These are phyloP conservation scores for Torulaspora quercuum DNA, from an alignment of 805 yeast species.

Conservation along the genomic window DNA sequence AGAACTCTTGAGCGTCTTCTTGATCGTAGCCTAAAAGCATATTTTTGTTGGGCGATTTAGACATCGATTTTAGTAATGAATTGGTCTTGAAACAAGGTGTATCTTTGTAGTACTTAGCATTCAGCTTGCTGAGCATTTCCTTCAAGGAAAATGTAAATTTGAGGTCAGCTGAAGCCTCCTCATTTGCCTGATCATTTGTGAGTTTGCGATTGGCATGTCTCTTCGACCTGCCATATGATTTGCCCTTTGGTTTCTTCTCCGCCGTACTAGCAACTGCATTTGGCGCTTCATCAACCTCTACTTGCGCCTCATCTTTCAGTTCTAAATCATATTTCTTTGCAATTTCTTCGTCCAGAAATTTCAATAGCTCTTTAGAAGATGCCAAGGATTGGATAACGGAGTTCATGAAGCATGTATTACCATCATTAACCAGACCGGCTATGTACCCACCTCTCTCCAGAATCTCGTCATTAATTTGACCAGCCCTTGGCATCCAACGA, in stretches of 20 bases:
- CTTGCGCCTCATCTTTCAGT: conserved; percentile 9
- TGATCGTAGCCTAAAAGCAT: conserved; percentile 83
- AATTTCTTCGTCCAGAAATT: conserved; percentile 50
- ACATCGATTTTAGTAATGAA: conserved; percentile 60
- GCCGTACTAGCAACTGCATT: conserved; percentile 8
- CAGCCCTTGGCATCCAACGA: conserved; percentile 24
- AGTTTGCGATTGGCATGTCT: conserved; percentile 15
- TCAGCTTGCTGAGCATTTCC: conserved; percentile 52
- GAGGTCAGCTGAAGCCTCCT: conserved; percentile 27
- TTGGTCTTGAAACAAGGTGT: conserved; percentile 60
- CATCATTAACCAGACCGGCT: conserved; percentile 85
- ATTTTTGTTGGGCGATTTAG: conserved; percentile 73
- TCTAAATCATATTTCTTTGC: conserved; percentile 10
- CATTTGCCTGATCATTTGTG: conserved; percentile 12
- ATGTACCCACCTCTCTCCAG: conserved; percentile 60
- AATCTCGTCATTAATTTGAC: conserved; percentile 36
- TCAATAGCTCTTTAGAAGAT: conserved; percentile 57
- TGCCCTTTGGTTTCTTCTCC: conserved; percentile 18
- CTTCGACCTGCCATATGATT: conserved; percentile 23
- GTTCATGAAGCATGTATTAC: conserved; percentile 92
- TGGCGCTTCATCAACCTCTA: conserved; percentile 2
- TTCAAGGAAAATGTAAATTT: conserved; percentile 54
- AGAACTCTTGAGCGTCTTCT: conserved; percentile 96
- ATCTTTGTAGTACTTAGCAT: conserved; percentile 49
- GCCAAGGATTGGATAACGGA: conserved; percentile 80